Evolutionary conservation across 495 filamentous ascomycete genomes (phyloP).

Genomic region (Chaetomium fimeti): DNA sequence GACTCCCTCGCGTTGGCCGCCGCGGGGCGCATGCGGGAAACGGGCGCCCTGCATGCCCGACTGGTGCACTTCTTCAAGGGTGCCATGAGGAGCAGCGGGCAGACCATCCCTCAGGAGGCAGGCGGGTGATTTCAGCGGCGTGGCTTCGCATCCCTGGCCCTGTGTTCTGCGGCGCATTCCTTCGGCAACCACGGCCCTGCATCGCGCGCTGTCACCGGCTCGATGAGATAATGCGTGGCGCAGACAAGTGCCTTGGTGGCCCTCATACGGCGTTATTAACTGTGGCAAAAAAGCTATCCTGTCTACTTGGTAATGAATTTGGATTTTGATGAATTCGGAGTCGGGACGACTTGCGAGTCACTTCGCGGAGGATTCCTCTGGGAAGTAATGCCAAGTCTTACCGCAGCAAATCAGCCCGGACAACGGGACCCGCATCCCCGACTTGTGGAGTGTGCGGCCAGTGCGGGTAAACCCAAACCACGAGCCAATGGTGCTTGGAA

Average conservation of each 20-base stretch:
- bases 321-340: neutral
- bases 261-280: neutral
- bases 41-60: constrained; percentile 4
- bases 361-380: too few relatives aligned
- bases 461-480: constrained; percentile 11
- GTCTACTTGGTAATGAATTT: neutral
- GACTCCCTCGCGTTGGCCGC: neutral
- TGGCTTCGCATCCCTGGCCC: constrained; percentile 8
- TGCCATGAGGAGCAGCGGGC: constrained; percentile 17
- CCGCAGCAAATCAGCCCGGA: constrained; percentile 7
- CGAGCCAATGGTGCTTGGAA: too few relatives aligned
- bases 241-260: neutral
- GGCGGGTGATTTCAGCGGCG: constrained; percentile 14
- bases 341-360: neutral
- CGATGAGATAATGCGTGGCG: neutral
- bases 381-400: constrained; percentile 2
- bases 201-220: constrained; percentile 14
- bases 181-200: constrained; percentile 27
- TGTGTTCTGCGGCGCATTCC: constrained; percentile 9
- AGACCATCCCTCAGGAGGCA: constrained; percentile 13
- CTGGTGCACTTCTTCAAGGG: constrained; percentile 14
- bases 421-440: constrained; percentile 1
- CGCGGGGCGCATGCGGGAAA: constrained; percentile 6
- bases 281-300: neutral
- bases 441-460: neutral